A percentile compares a stretch with the other conserved stretches of the same genome.
These are phyloP conservation scores for Ceratobasidium sp. DNA, from an alignment of 1,284 basidiomycete genomes.

Conservation along the genomic window DNA sequence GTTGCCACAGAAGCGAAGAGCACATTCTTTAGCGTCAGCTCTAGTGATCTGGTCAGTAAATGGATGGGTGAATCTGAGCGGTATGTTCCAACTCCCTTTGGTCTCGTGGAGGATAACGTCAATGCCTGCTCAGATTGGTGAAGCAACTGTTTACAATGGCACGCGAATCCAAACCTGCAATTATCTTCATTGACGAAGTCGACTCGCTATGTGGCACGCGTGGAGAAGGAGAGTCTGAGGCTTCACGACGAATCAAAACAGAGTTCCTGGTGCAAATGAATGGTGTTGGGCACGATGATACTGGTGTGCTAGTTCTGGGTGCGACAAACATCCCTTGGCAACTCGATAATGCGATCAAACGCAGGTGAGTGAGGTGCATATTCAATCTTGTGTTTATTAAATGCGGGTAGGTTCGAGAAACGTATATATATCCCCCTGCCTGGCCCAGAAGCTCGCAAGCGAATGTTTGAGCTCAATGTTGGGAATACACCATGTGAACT, in stretches of 20 bases:
- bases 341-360: conserved; percentile 96
- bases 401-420: conserved; percentile 82
- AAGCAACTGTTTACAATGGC: conserved; percentile 98
- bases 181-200: conserved; percentile 99
- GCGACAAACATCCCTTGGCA: conserved; percentile 99
- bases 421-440: conserved; percentile 98
- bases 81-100: conserved; percentile 56
- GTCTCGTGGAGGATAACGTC: background rate
- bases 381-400: background rate
- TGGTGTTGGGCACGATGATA: conserved; percentile 96
- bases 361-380: conserved; percentile 64
- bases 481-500: conserved; percentile 92
- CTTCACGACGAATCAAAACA: conserved; percentile 95
- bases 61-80: conserved; percentile 99
- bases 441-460: conserved; percentile 87
- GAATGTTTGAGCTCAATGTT: conserved; percentile 97
- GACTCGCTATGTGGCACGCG: conserved; percentile 95
- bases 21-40: conserved; percentile 97
- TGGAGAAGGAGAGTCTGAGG: conserved; percentile 96
- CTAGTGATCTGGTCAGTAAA: conserved; percentile 95
- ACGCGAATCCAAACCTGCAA: conserved; percentile 93
- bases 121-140: conserved; percentile 70
- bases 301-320: conserved; percentile 96
- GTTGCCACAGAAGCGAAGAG: conserved; percentile 99
- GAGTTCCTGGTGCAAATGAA: conserved; percentile 99